Base-by-base conservation (phyloP, 1,284 basidiomycete species). In the Malassezia cuniculi region DNA sequence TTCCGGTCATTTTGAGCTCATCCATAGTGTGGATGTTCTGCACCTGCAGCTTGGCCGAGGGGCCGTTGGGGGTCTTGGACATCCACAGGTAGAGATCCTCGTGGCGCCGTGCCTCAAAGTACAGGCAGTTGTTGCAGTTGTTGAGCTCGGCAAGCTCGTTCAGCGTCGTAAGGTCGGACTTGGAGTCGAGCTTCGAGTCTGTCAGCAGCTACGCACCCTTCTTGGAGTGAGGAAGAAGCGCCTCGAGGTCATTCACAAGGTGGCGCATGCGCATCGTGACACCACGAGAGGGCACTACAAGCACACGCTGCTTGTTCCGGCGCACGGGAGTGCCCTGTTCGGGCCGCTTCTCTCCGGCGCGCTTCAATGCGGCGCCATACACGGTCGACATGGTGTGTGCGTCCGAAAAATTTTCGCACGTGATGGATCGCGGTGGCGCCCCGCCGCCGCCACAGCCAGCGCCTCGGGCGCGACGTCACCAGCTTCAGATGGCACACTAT, bases 11-110 rank as follows among this genome's bases (percentile, higher is more conserved):
- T 72, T 97, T 97, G 57, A 99, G 75, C 70, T 99, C 93, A 71
- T 97, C 93, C 93, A 97, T 97, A 27, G 93, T 99, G 69, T 99
- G 93, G 41, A 94, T 76, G 69, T 97, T 99, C 69, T 95, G 87
- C 15, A 95, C 86, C 64, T 95, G 90, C 73, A 95, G 77, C 69
- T 95, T 95, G 68, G 90, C 80, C 55, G 81, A 86, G 6, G 93
- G 93, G 2, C 93, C 93, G 65, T 99, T 99, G 15, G 93, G 93
- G 28, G 87, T 85, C 69, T 95, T 90, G 16, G 83, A 79, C 14
- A 87, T 81, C 93, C 93, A 99, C 52, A 97, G 71, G 66, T 95
- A 99, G 32, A 99, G 74, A 63, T 97, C 93, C 66, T 93, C 85
- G 51, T 65, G 56, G 41, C 87, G 74, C 29, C 93, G 78, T 10